These are phyloP conservation scores for Botrytis aclada DNA, from an alignment of 2,329 filamentous ascomycete genomes.

Conservation along the genomic window DNA sequence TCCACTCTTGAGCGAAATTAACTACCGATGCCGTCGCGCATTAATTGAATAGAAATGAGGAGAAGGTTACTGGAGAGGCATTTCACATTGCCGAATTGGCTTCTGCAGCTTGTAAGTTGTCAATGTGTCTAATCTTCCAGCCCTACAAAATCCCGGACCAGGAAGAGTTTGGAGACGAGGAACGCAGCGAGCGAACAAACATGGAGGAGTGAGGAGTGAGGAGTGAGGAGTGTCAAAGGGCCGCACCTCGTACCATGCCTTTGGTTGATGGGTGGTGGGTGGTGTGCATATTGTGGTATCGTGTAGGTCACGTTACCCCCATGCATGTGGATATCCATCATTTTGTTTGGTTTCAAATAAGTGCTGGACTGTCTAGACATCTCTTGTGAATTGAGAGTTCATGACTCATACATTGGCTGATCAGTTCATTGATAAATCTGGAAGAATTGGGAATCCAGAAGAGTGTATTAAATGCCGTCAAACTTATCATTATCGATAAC, in stretches of 20 bases:
- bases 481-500: background rate
- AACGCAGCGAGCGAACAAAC: background rate
- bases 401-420: background rate
- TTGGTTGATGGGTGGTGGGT: no score
- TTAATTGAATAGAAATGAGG: background rate
- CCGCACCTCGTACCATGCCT: background rate
- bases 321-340: background rate
- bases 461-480: background rate
- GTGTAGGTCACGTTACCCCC: background rate
- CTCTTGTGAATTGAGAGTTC: background rate
- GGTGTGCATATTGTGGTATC: background rate
- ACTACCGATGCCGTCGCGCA: background rate
- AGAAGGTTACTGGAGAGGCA: background rate
- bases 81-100: background rate
- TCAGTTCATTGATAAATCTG: no score
- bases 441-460: background rate
- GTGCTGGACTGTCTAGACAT: background rate
- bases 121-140: background rate
- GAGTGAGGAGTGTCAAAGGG: background rate
- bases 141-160: background rate
- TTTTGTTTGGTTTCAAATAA: background rate
- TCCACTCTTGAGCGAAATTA: slow-evolving; percentile 12
- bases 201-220: background rate
- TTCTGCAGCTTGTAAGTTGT: background rate
- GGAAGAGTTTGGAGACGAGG: background rate